Percentiles rank a stretch among this genome's conserved stretches.
phyloP scores from a whole-genome alignment of 2,329 filamentous ascomycete species.

The Aspergillus sp. region DNA sequence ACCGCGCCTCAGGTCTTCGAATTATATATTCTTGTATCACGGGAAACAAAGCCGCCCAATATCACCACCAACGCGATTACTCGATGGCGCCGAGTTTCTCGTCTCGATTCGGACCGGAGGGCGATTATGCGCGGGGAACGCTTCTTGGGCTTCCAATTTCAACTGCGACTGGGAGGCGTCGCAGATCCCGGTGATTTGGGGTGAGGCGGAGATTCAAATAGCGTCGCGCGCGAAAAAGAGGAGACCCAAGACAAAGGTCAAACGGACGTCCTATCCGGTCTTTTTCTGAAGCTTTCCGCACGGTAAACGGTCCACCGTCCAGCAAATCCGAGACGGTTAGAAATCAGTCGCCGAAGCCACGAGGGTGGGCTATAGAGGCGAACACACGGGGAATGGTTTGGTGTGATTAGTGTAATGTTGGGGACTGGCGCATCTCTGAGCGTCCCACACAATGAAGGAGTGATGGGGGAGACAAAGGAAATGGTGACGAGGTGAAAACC shows the following conservation, averaged over 20 bases:
- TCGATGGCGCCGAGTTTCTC: not conserved
- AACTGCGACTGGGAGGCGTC: not conserved
- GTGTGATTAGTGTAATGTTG: not conserved
- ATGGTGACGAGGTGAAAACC: too few species aligned
- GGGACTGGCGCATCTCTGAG: too few species aligned
- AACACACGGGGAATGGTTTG: not conserved
- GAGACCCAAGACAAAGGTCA: not conserved
- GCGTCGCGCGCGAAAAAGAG: not conserved
- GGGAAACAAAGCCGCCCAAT: too few species aligned
- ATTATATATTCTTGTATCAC: not conserved
- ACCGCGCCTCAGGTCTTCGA: not conserved
- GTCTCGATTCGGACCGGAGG: not conserved
- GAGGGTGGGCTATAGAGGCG: not conserved
- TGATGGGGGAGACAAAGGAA: too few species aligned
- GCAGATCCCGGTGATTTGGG: not conserved
- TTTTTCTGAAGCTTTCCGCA: not conserved
- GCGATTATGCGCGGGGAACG: not conserved
- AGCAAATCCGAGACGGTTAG: not conserved
- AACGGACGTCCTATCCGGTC: not conserved
- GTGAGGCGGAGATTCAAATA: constrained; percentile 1
- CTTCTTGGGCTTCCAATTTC: not conserved
- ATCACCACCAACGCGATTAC: too few species aligned
- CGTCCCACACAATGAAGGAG: too few species aligned
- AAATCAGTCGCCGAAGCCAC: not conserved
- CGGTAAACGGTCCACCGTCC: not conserved